Evolutionary conservation across 768 basidiomycete species (phyloP).

Genomic region (Daedalea quercina): DNA sequence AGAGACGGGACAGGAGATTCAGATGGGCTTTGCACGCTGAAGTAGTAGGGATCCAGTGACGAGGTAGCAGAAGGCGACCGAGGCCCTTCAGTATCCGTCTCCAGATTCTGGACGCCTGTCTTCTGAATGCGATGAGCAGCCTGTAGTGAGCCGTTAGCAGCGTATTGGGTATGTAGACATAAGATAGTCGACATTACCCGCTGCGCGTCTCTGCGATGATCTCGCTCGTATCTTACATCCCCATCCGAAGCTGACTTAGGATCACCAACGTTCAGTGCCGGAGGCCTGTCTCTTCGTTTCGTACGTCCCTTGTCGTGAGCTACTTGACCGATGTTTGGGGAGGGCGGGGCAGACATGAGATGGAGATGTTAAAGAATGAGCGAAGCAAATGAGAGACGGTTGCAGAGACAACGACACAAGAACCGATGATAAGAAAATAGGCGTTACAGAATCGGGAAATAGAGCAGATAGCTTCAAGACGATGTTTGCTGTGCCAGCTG

Average conservation of each 20-base stretch:
- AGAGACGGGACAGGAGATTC: conserved; percentile 54
- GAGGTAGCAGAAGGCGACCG: conserved; percentile 74
- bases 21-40: conserved; percentile 64
- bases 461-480: conserved; percentile 5
- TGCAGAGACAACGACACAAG: conserved; percentile 15
- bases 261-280: conserved; percentile 43
- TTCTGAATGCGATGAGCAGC: conserved; percentile 43
- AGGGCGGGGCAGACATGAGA: conserved; percentile 34
- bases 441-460: conserved; percentile 3
- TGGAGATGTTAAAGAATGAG: conserved; percentile 26
- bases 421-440: conserved; percentile 6
- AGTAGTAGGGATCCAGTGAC: conserved; percentile 86
- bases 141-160: conserved; percentile 22
- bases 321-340: conserved; percentile 34
- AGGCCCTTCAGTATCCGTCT: conserved; percentile 42
- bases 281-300: conserved; percentile 45
- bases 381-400: conserved; percentile 31
- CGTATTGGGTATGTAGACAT: background rate
- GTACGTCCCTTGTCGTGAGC: conserved; percentile 30
- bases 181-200: conserved; percentile 26
- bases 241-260: conserved; percentile 31
- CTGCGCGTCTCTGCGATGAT: conserved; percentile 20
- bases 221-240: conserved; percentile 35
- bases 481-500: conserved; percentile 16
- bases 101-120: conserved; percentile 29